phyloP scores from a whole-genome alignment of 257 asterid species.

The Solanum piurae region DNA sequence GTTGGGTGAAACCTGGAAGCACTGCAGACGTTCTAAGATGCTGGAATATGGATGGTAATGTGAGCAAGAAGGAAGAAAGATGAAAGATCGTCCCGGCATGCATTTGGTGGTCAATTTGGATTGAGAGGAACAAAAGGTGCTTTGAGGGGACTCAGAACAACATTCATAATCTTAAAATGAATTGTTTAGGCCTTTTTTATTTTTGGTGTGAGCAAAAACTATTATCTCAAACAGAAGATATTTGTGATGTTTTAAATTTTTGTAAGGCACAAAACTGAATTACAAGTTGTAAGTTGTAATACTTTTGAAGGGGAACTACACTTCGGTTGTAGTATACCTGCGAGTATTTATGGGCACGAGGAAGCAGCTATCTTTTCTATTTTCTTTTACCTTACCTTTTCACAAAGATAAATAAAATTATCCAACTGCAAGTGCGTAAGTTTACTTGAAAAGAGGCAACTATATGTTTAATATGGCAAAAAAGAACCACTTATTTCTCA shows the following conservation, averaged over 20 bases:
- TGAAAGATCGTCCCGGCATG: neutral
- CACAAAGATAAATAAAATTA: neutral
- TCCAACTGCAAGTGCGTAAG: neutral
- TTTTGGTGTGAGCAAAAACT: neutral
- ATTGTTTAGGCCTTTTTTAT: neutral
- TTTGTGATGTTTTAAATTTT: neutral
- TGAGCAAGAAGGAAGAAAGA: neutral
- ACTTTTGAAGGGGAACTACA: neutral
- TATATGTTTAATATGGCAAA: neutral
- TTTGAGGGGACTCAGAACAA: neutral
- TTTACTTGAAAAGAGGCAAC: neutral
- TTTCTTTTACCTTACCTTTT: neutral
- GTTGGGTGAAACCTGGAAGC: neutral
- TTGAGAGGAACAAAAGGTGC: neutral
- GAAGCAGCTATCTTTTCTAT: neutral
- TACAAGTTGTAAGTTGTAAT: neutral
- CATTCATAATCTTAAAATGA: neutral
- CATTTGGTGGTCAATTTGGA: neutral
- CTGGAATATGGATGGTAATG: neutral
- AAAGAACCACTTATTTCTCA: slow-evolving; percentile 12
- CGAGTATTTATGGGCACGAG: neutral
- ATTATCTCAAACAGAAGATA: neutral
- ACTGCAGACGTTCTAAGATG: neutral
- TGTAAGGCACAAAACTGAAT: neutral
- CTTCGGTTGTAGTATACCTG: neutral